Percentiles rank a stretch among this genome's conserved stretches.
phyloP scores from a whole-genome alignment of 176 grass and related monocot species.

The Elaeis guineensis region DNA sequence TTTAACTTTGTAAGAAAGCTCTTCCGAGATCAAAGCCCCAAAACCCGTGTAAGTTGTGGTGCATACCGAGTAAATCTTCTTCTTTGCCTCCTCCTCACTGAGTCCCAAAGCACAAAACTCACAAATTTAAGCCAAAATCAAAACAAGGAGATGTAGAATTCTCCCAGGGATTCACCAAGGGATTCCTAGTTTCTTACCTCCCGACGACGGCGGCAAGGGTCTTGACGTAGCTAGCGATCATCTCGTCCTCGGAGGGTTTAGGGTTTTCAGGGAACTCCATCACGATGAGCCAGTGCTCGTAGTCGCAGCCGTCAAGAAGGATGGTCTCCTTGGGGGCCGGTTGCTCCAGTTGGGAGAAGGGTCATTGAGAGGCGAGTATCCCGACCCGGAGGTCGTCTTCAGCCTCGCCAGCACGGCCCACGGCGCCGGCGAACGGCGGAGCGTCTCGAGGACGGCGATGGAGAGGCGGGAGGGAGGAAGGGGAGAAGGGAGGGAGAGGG shows the following conservation, averaged over 20 bases:
- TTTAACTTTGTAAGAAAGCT: conserved; percentile 98
- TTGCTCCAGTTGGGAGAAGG: conserved; percentile 96
- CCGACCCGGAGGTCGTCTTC: conserved; percentile 45
- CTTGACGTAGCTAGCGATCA: conserved; percentile 74
- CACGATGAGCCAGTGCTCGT: conserved; percentile 97
- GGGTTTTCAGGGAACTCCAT: conserved; percentile 68
- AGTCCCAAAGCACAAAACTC: not conserved
- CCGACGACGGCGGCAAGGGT: conserved; percentile 58
- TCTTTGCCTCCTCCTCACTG: conserved; percentile 94
- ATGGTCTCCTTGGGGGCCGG: conserved; percentile 83
- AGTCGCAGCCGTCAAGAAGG: conserved; percentile 90
- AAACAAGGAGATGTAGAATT: too few relatives aligned
- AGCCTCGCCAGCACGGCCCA: conserved; percentile 16
- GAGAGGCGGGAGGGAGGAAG: conserved; percentile 16
- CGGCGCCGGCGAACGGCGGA: not conserved
- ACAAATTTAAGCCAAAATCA: conserved; percentile 4
- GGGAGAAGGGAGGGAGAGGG: conserved; percentile 5
- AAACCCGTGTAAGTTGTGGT: conserved; percentile 83
- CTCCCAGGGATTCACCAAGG: too few relatives aligned
- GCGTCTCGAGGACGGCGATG: not conserved
- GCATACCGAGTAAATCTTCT: conserved; percentile 91
- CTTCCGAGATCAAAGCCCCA: conserved; percentile 84
- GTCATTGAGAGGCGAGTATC: conserved; percentile 62
- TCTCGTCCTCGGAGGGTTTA: conserved; percentile 71
- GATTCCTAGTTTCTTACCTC: conserved; percentile 34